Evolutionary conservation across 1,139 yeast species (phyloP), one percentile per base, ranked within the genome.

Genomic region (Candida tropicalis): DNA sequence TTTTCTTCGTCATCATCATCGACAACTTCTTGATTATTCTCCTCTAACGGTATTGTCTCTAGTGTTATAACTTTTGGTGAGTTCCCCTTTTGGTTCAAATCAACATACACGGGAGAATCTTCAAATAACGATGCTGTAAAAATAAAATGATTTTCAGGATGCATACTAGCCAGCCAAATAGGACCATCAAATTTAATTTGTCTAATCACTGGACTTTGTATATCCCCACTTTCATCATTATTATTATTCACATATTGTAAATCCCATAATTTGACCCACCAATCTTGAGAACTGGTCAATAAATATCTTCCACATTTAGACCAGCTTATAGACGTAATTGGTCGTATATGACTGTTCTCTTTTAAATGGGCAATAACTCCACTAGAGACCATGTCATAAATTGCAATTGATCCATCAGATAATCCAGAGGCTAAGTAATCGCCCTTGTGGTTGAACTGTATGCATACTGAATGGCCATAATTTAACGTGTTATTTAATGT

Each of bases 371-470:
- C 75, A 10, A 82, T 76, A 17, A 81, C 77, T 59, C 65, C 79
- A 56, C 66, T 46, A 60, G 76, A 59, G 1, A 91, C 81, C 60
- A 82, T 75, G 60, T 91, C 98, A 56, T 86, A 85, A 20, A 91
- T 79, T 13, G 86, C 76, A 5, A 91, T 81, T 1, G 85, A 71
- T 1, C 99, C 99, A 60, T 86, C 87, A 16, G 81, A 71, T 34
- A 87, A 71, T 0, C 99, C 99, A 2, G 88, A 79, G 1, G 98
- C 98, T 2, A 91, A 66, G 58, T 91, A 91, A 59, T 89, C 96
- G 3, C 98, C 98, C 42, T 81, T 79, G 11, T 77, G 68, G 54
- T 82, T 87, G 68, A 84, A 88, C 56, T 79, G 81, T 38, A 91
- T 75, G 43, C 82, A 80, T 6, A 89, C 87, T 1, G 96, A 79